Evolutionary conservation across 116 monocot species (phyloP).

Genomic region (Iris pallida): DNA sequence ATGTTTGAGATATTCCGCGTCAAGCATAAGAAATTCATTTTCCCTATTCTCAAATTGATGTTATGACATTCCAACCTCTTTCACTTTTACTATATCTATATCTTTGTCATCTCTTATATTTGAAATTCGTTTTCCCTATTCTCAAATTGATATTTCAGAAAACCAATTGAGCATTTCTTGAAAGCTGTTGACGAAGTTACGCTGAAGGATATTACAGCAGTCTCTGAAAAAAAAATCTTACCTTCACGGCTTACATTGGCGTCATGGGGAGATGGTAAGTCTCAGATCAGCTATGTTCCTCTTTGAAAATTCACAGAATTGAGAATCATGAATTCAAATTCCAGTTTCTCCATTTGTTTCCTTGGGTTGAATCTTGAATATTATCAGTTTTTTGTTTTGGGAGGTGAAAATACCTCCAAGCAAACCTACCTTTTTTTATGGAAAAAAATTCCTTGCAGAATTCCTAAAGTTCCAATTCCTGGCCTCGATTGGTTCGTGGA

Average conservation of each 20-base stretch:
- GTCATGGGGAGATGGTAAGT: constrained; percentile 85
- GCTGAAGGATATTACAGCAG: constrained; percentile 60
- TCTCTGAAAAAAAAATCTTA: constrained; percentile 77
- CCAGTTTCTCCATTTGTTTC: neutral
- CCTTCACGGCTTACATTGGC: constrained; percentile 89
- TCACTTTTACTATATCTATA: no score
- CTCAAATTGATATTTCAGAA: constrained; percentile 34
- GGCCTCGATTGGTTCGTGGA: no score
- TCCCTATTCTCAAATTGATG: no score
- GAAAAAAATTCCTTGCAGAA: no score
- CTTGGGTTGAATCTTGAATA: neutral
- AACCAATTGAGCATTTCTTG: constrained; percentile 74
- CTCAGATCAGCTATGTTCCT: neutral
- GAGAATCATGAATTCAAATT: constrained; percentile 7
- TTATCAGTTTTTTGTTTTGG: no score
- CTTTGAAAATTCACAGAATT: constrained; percentile 22
- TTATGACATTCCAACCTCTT: no score
- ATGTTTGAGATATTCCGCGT: no score
- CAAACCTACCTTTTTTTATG: no score
- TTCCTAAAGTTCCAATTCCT: no score
- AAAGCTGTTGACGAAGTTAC: constrained; percentile 66
- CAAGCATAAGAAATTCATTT: no score
- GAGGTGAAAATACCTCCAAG: no score
- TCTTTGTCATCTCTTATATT: no score
- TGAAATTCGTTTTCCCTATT: neutral